Evolutionary conservation across 805 yeast genomes (phyloP), one percentile per base, ranked within the genome.

Genomic region (Monosporozyma solicola): DNA sequence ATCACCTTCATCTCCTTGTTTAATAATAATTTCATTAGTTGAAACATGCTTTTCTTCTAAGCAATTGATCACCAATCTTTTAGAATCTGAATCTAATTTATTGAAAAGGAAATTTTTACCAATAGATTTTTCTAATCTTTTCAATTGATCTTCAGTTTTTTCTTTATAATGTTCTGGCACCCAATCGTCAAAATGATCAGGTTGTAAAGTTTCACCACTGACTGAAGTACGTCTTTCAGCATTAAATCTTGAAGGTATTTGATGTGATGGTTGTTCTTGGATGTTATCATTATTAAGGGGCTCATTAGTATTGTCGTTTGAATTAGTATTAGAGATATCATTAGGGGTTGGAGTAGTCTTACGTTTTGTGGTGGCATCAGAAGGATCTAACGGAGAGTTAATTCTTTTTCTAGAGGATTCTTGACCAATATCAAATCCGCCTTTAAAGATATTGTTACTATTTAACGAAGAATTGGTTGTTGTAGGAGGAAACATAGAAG

Each of bases 171-270:
- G 64, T 49, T 76, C 81, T 10, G 92, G 91, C 5, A 87, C 85
- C 91, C 91, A 85, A 51, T 80, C 76, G 62, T 82, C 86, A 62
- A 86, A 82, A 35, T 79, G 80, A 55, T 82, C 83, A 5, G 94
- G 95, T 64, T 86, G 84, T 61, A 86, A 68, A 2, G 94, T 85
- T 70, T 90, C 97, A 5, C 96, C 97, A 53, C 90, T 82, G 13
- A 90, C 97, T 22, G 95, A 85, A 3, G 90, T 86, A 73, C 97
- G 82, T 74, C 97, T 82, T 66, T 83, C 80, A 51, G 87, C 89
- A 67, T 84, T 86, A 69, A 84, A 85, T 51, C 80, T 76, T 53
- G 75, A 8, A 15, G 58, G 58, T 43, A 49, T 25, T 15, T 50
- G 49, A 24, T 37, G 44, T 15, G 22, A 24, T 24, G 46, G 46